Evolutionary conservation across 495 filamentous ascomycete species (phyloP), one percentile per base, ranked within the genome.

Genomic region (Acidiella bohemica): DNA sequence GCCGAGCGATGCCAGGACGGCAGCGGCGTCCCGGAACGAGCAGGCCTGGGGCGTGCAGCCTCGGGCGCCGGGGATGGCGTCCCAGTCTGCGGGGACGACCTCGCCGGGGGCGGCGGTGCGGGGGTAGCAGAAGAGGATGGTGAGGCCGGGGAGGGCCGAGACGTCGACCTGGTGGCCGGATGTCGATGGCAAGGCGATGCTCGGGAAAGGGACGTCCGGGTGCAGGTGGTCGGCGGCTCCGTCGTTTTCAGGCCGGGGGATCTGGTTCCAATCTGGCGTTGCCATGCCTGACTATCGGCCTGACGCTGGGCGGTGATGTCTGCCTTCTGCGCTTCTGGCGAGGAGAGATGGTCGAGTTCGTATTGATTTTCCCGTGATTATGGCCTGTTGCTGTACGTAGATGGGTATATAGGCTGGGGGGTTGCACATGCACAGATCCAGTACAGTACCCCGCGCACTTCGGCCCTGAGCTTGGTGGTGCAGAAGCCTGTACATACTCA

Each of bases 1-100:
- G 10, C 53, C 54, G 8, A 40, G 36, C 20, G 32, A 25, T 5
- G 20, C 9, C 19, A 54, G 36, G 8, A 42, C 31, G 5, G 17
- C 19, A 12, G 51, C 30, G 16, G 43, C 41, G 31, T 58, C 55
- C n/a, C 55, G 47, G 36, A 56, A 58, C 0, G 39, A 48, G 31
- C 55, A 58, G 13, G 56, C 55, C 41, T 58, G 55, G 5, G 55
- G 55, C 13, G 55, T 56, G 41, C 53, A 58, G 26, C 55, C 55
- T 20, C 55, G 39, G 11, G 53, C 53, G 3, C 55, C 50, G n/a
- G 55, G 51, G 24, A 54, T 54, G 4, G 44, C 37, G 38, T 56
- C 52, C 55, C 51, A 54, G 13, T 35, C 32, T 3, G 39, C 42
- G 5, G 51, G 51, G 24, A 46, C 42, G 5, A 19, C 43, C 36